Evolutionary conservation across 768 basidiomycete genomes (phyloP).

Genomic region (Leccinum variicolor): DNA sequence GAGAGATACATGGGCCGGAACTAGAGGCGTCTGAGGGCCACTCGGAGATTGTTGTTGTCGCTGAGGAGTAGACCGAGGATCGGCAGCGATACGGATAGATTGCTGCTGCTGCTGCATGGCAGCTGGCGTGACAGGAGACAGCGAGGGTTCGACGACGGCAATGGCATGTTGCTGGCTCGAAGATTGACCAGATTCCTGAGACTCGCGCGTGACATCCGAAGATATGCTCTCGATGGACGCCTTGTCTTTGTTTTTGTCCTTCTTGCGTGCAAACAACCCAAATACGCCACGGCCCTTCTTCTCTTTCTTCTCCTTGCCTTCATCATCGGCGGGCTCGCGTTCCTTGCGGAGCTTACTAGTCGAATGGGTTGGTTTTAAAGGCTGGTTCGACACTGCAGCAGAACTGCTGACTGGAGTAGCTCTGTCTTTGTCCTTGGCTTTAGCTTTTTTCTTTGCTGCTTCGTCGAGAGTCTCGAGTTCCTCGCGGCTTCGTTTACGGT

Average conservation of each 20-base stretch:
- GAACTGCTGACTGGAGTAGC: conserved; percentile 27
- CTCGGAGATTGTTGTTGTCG: conserved; percentile 21
- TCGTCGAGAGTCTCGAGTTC: conserved; percentile 46
- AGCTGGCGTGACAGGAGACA: conserved; percentile 50
- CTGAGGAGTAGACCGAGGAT: conserved; percentile 17
- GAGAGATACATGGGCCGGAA: conserved; percentile 48
- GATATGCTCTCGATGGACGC: conserved; percentile 49
- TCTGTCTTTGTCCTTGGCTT: conserved; percentile 48
- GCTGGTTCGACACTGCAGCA: conserved; percentile 29
- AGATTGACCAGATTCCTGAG: conserved; percentile 64
- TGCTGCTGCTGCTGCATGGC: conserved; percentile 62
- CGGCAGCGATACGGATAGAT: conserved; percentile 20
- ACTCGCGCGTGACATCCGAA: conserved; percentile 45
- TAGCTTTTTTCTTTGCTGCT: conserved; percentile 47
- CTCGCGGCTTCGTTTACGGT: conserved; percentile 51
- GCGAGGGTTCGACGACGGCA: conserved; percentile 20
- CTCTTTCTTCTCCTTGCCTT: conserved; percentile 54
- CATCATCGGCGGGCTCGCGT: conserved; percentile 39
- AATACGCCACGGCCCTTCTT: conserved; percentile 76
- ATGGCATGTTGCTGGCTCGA: conserved; percentile 38
- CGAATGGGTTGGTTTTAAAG: conserved; percentile 9
- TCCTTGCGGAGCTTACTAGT: conserved; percentile 45
- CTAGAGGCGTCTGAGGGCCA: conserved; percentile 29
- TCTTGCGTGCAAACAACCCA: conserved; percentile 72
- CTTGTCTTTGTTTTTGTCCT: conserved; percentile 70